Evolutionary conservation across 2,329 filamentous ascomycete genomes (phyloP).

Genomic region (Diaporthe australafricana): DNA sequence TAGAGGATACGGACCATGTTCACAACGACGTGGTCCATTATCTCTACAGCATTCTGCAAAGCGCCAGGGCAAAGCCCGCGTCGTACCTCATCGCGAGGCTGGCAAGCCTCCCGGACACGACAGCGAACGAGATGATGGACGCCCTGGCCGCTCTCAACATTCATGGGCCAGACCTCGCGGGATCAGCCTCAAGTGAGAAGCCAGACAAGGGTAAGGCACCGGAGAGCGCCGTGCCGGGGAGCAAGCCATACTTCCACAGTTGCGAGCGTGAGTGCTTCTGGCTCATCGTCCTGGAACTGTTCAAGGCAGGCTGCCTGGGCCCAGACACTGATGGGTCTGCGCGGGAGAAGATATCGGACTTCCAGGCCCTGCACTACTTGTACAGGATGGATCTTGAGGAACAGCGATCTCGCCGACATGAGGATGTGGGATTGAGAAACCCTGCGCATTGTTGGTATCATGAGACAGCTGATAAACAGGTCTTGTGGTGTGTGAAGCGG

Average conservation of each 20-base stretch:
- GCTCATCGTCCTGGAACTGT: constrained; percentile 24
- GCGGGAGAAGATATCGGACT: constrained; percentile 18
- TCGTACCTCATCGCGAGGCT: constrained; percentile 21
- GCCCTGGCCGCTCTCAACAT: constrained; percentile 26
- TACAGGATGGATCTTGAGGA: constrained; percentile 33
- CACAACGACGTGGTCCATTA: constrained; percentile 29
- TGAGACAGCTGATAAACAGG: constrained; percentile 24
- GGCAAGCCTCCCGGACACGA: constrained; percentile 6
- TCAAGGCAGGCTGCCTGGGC: constrained; percentile 23
- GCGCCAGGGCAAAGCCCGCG: background rate
- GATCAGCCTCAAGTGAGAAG: background rate
- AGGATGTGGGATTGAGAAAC: constrained; percentile 24
- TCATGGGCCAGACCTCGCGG: background rate
- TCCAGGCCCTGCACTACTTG: constrained; percentile 30
- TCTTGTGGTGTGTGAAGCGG: constrained; percentile 19
- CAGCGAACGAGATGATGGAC: constrained; percentile 8
- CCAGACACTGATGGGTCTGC: constrained; percentile 8
- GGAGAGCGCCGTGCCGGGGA: background rate
- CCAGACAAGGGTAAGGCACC: background rate
- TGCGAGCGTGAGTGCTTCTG: constrained; percentile 27
- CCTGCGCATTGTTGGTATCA: constrained; percentile 32
- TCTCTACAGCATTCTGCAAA: constrained; percentile 28
- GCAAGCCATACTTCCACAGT: constrained; percentile 27
- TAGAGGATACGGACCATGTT: background rate
- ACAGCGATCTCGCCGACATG: background rate